phyloP scores from a whole-genome alignment of 306 rosid species.

The Styphnolobium japonicum region DNA sequence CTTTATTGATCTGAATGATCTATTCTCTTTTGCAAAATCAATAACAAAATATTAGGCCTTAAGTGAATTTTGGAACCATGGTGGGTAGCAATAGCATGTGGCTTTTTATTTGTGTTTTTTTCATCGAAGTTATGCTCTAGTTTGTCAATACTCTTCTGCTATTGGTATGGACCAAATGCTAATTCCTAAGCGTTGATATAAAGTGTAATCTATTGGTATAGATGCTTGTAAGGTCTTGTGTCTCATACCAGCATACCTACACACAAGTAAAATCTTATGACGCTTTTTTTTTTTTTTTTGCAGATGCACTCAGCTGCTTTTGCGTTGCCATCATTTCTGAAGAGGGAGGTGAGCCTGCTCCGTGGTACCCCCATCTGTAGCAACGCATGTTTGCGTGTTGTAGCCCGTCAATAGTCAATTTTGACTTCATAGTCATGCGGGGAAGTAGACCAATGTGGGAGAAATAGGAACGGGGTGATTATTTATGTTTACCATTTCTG shows the following conservation, averaged over 20 bases:
- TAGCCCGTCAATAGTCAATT: not conserved
- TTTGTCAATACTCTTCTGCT: not conserved
- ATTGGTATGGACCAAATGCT: not conserved
- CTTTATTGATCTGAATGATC: not conserved
- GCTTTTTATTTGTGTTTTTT: not conserved
- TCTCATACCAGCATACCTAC: not conserved
- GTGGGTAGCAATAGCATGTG: not conserved
- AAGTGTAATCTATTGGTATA: not conserved
- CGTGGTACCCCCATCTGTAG: conserved; percentile 6
- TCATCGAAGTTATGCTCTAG: not conserved
- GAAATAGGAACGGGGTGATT: conserved; percentile 12
- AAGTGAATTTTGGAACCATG: not conserved
- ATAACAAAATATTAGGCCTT: not conserved
- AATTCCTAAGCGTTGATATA: not conserved
- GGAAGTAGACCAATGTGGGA: conserved; percentile 13
- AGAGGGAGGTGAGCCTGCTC: conserved; percentile 59
- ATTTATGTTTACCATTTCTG: conserved; percentile 12
- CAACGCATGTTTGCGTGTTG: not conserved
- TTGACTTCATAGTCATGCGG: not conserved
- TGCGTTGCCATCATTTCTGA: conserved; percentile 75
- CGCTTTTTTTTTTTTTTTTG: not conserved
- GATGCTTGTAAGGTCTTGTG: not conserved
- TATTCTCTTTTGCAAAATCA: not conserved
- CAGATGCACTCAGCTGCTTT: conserved; percentile 93
- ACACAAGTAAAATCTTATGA: not conserved